These are phyloP conservation scores for Periconia macrospinosa DNA, from an alignment of 2,329 filamentous ascomycete genomes.

Conservation along the genomic window DNA sequence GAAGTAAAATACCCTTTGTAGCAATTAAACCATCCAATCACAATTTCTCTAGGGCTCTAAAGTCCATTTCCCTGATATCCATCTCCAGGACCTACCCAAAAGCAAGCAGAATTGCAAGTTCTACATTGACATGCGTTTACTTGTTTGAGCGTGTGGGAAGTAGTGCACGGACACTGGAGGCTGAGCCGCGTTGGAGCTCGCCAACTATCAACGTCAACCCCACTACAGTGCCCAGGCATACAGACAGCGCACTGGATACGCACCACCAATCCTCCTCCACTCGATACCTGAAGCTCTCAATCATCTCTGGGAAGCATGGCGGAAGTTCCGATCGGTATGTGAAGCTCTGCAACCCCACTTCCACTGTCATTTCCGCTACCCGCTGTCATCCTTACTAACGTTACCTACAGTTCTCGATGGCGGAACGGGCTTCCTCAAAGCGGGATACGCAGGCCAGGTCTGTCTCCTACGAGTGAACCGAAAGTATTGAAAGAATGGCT, in stretches of 20 bases:
- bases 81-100: too few relatives aligned
- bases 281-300: slow-evolving; percentile 16
- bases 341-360: slow-evolving; percentile 8
- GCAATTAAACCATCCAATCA: too few relatives aligned
- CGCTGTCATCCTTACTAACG: slow-evolving; percentile 27
- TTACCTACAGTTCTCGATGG: slow-evolving; percentile 84
- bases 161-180: slow-evolving; percentile 7
- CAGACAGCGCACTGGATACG: slow-evolving; percentile 17
- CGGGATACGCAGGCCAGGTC: slow-evolving; percentile 93
- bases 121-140: slow-evolving; percentile 4
- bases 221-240: slow-evolving; percentile 22
- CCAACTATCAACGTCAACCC: slow-evolving; percentile 30
- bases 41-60: too few relatives aligned
- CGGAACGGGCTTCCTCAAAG: slow-evolving; percentile 99
- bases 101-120: background rate
- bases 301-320: slow-evolving; percentile 42
- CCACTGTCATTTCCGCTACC: background rate
- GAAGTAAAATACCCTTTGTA: too few relatives aligned
- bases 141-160: slow-evolving; percentile 10
- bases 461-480: slow-evolving; percentile 22
- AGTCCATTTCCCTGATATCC: too few relatives aligned
- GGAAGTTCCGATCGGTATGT: slow-evolving; percentile 53
- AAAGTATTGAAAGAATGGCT: background rate
- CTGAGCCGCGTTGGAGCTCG: slow-evolving; percentile 1
- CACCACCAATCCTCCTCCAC: slow-evolving; percentile 8